These are phyloP conservation scores for Buxus sempervirens DNA, from an alignment of 164 flowering plant species.

Conservation along the genomic window DNA sequence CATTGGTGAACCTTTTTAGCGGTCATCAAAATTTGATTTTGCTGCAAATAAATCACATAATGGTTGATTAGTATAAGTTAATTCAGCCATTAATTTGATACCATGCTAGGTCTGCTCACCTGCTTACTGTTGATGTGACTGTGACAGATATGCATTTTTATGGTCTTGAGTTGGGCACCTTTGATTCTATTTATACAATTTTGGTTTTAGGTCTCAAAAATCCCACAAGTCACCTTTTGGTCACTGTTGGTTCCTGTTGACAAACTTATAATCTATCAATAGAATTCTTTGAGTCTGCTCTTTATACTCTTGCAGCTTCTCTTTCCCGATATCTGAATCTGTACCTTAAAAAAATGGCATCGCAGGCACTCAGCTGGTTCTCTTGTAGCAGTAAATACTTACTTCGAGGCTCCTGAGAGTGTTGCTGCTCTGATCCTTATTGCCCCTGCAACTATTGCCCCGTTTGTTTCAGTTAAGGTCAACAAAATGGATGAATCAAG, in stretches of 20 bases:
- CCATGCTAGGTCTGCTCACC: neutral
- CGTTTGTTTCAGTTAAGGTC: conserved; percentile 24
- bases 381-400: conserved; percentile 73
- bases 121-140: neutral
- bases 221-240: neutral
- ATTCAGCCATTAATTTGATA: neutral
- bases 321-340: conserved; percentile 19
- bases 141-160: too few relatives aligned
- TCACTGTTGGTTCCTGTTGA: neutral
- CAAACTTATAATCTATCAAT: neutral
- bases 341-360: conserved; percentile 10
- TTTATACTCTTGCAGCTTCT: conserved; percentile 13
- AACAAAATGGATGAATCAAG: conserved; percentile 17
- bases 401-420: conserved; percentile 88
- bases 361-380: conserved; percentile 95
- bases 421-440: conserved; percentile 91
- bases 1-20: neutral
- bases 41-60: neutral
- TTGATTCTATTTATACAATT: too few relatives aligned
- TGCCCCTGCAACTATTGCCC: conserved; percentile 92
- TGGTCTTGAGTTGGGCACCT: too few relatives aligned
- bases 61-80: neutral
- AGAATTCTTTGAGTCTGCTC: neutral
- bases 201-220: too few relatives aligned
- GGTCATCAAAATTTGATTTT: neutral